Evolutionary conservation across 306 rosid genomes (phyloP).

Genomic region (Phaseolus lunatus): DNA sequence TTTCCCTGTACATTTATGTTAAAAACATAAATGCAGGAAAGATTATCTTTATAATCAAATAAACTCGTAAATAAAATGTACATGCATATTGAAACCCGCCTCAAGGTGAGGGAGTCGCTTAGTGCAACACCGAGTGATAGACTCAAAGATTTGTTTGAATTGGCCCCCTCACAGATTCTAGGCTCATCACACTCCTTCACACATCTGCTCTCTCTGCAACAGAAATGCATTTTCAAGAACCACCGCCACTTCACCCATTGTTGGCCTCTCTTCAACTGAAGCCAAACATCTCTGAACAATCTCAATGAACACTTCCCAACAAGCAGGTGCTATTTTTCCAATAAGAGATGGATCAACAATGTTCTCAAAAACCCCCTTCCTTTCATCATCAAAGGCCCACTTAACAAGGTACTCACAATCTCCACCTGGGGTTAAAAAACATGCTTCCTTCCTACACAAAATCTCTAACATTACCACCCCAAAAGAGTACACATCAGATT

Average conservation of each 20-base stretch:
- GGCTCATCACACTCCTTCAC: background rate
- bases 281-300: background rate
- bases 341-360: background rate
- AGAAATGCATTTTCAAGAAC: background rate
- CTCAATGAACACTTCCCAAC: background rate
- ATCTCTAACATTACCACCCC: background rate
- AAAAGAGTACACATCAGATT: slow-evolving; percentile 23
- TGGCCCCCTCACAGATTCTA: too few relatives aligned
- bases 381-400: background rate
- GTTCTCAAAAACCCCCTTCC: background rate
- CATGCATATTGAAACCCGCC: too few relatives aligned
- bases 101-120: too few relatives aligned
- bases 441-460: background rate
- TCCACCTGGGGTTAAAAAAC: background rate
- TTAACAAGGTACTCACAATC: background rate
- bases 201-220: background rate
- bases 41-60: too few relatives aligned
- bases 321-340: background rate
- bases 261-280: slow-evolving; percentile 3
- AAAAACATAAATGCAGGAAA: too few relatives aligned
- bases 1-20: too few relatives aligned
- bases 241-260: background rate
- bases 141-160: too few relatives aligned
- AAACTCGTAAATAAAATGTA: too few relatives aligned
- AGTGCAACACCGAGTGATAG: too few relatives aligned